These are phyloP conservation scores for Cystofilobasidium capitatum DNA, from an alignment of 768 basidiomycete genomes.

Conservation along the genomic window DNA sequence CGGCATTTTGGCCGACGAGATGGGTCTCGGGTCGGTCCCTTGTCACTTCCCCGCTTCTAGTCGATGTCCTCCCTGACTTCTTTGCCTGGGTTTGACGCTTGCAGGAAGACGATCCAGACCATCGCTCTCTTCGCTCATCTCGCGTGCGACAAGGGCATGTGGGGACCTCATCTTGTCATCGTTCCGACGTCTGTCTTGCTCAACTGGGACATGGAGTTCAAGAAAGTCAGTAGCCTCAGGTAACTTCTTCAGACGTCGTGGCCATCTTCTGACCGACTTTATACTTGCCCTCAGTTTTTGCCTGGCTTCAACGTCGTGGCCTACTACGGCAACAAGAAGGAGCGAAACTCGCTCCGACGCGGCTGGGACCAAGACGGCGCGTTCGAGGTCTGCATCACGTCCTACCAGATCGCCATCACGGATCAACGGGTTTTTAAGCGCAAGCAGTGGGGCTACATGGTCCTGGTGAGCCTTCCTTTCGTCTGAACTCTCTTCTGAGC, in stretches of 20 bases:
- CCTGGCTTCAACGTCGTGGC: conserved; percentile 41
- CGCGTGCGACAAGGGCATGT: conserved; percentile 41
- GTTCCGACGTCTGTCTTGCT: conserved; percentile 42
- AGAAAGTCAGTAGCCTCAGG: conserved; percentile 28
- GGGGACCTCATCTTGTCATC: conserved; percentile 43
- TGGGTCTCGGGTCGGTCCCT: conserved; percentile 74
- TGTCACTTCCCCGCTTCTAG: not conserved
- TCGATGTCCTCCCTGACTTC: not conserved
- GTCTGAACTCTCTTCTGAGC: not conserved
- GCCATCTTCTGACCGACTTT: not conserved
- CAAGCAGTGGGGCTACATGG: conserved; percentile 91
- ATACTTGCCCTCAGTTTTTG: conserved; percentile 32
- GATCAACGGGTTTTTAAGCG: conserved; percentile 86
- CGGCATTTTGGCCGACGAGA: conserved; percentile 65
- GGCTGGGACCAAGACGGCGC: conserved; percentile 83
- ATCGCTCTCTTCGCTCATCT: conserved; percentile 41
- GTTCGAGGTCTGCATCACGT: conserved; percentile 92
- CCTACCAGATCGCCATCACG: conserved; percentile 81
- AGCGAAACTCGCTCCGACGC: conserved; percentile 76
- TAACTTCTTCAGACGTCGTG: not conserved
- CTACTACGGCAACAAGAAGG: conserved; percentile 55
- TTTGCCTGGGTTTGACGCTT: conserved; percentile 25
- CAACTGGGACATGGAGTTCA: conserved; percentile 45
- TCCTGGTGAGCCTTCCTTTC: conserved; percentile 43
- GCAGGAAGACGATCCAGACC: conserved; percentile 42